Evolutionary conservation across 108 stramenopile genomes (phyloP).

Genomic region (Cyclotella baltica): DNA sequence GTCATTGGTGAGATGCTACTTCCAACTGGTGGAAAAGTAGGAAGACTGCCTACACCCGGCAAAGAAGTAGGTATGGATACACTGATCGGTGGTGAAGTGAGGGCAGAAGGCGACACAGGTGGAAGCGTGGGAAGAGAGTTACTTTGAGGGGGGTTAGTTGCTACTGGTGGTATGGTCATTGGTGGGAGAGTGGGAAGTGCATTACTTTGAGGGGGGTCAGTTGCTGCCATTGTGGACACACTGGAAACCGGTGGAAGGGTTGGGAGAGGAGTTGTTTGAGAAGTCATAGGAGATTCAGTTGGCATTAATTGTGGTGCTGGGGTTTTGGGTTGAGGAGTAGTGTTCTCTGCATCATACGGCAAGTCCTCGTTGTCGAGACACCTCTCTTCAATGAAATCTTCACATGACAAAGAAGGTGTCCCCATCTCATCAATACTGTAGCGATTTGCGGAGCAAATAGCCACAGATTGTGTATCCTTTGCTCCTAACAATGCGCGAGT

Average conservation of each 20-base stretch:
- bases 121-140: not conserved
- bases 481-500: not conserved
- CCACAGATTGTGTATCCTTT: not conserved
- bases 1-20: not conserved
- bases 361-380: constrained; percentile 13
- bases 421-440: constrained; percentile 25
- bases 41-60: not conserved
- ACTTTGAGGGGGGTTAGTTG: not conserved
- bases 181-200: not conserved
- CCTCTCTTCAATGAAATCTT: constrained; percentile 1
- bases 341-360: not conserved
- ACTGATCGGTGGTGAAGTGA: not conserved
- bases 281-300: not conserved
- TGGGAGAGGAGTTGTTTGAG: not conserved
- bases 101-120: not conserved
- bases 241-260: not conserved
- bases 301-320: too few species aligned
- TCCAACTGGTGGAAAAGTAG: not conserved
- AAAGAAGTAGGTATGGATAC: not conserved
- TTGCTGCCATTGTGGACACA: not conserved
- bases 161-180: not conserved
- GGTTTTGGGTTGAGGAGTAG: not conserved
- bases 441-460: constrained; percentile 26
- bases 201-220: not conserved
- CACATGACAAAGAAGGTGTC: constrained; percentile 3